Base-by-base conservation (phyloP, 306 rosid genomes). In the Sphenostylis stenocarpa region DNA sequence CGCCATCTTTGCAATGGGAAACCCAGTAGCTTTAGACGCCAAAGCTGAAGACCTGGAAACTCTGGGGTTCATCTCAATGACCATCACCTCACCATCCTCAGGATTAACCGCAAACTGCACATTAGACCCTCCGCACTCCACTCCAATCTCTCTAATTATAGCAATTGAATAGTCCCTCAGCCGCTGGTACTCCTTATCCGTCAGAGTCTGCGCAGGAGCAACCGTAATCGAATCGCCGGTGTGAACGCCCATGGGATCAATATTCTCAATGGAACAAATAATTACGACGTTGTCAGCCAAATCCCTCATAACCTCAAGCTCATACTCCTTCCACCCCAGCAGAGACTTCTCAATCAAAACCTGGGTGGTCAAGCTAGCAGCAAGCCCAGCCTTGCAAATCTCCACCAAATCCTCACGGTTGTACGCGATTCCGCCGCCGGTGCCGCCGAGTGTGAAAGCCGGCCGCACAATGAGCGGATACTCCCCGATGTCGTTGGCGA, bases 21-120 rank as follows among this genome's bases (percentile, higher is more conserved):
- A 96, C 1, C 99, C 99, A 0, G 99, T 96, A 6, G 98, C 99
- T 87, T 93, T 96, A 2, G 97, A 92, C 0, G 98, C 99, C 80
- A 84, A 73, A 33, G 99, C 99, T 0, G 99, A 96, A 4, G 98
- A 96, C 83, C 99, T 81, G 0, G 98, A 96, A 48, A 96, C 99
- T 84, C 99, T 88, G 0, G 99, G 99, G 73, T 96, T 96, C 99
- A 93, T 96, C 88, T 96, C 99, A 77, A 96, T 93, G 44, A 96
- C 96, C 99, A 96, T 93, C 12, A 96, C 98, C 85, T 93, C 97
- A 2, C 97, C 97, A 31, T 96, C 77, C 2, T 6, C 57, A 0
- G 99, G 98, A 43, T 89, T 96, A 45, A 96, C 91, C 21, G 99
- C 96, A 81, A 96, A 96, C 88, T 96, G 99, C 80, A 93, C 98